phyloP scores from a whole-genome alignment of 2,329 filamentous ascomycete genomes.

The Epichloe bromicola region DNA sequence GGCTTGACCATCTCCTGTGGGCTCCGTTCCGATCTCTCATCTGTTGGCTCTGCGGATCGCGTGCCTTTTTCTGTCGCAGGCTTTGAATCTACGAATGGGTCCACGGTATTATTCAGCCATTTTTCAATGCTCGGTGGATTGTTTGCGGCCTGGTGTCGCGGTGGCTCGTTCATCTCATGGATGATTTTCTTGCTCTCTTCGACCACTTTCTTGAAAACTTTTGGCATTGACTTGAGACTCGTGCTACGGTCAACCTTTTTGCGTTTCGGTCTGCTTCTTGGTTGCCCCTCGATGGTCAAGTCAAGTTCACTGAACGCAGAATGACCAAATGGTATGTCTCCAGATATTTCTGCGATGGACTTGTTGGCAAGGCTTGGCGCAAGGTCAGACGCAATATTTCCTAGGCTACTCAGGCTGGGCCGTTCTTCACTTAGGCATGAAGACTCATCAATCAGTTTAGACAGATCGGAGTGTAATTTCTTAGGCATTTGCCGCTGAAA shows the following conservation, averaged over 20 bases:
- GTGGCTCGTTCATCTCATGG: conserved; percentile 45
- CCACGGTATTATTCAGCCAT: conserved; percentile 50
- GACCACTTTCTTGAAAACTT: conserved; percentile 51
- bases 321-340: conserved; percentile 49
- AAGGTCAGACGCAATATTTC: conserved; percentile 18
- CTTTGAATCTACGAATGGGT: conserved; percentile 43
- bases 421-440: conserved; percentile 19
- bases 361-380: conserved; percentile 30
- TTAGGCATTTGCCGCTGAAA: conserved; percentile 17
- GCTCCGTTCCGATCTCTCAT: conserved; percentile 1
- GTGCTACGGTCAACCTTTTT: conserved; percentile 38
- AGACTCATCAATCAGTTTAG: conserved; percentile 15
- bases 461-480: conserved; percentile 10
- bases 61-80: background rate
- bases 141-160: conserved; percentile 34
- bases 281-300: conserved; percentile 35
- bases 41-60: background rate
- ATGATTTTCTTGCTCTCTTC: conserved; percentile 53
- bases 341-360: conserved; percentile 40
- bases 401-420: conserved; percentile 14
- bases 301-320: conserved; percentile 56
- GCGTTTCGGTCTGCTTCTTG: conserved; percentile 27
- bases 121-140: conserved; percentile 52
- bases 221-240: conserved; percentile 48
- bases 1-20: background rate